Base-by-base conservation (phyloP, 106 monocot species). In the Narthecium ossifragum region DNA sequence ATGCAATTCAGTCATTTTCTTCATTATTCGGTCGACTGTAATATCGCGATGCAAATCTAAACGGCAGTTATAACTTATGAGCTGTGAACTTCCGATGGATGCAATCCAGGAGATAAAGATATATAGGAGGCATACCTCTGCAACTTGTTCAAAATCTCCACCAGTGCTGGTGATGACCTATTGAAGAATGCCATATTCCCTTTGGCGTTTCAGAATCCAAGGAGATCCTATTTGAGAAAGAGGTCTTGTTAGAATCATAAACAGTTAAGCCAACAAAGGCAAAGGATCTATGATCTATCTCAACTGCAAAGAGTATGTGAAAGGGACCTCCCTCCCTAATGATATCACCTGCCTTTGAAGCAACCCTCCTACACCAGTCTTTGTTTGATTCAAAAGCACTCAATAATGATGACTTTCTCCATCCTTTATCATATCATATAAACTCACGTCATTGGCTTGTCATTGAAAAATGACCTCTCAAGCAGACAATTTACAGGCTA, bases 81-180 rank as follows among this genome's bases (percentile, higher is more conserved):
- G n/a, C n/a, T n/a, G n/a, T n/a, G n/a, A n/a, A n/a, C n/a, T n/a
- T n/a, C n/a, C n/a, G n/a, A n/a, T n/a, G 1, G 20, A 49, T 49
- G 23, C 49, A 49, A 22, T 22, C 9, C 18, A 49, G 21, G 21
- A 46, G 3, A 17, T 8, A 17, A 3, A 10, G 17, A 46, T 2
- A 17, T n/a, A 15, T 10, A 18, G n/a, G 12, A 54, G 30, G 25
- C 46, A 18, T 53, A 76, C 76, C 64, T 70, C 51, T 60, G 53
- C 18, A 73, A 54, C 37, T 71, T 81, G 70, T 39, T 63, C 25
- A 86, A 68, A 51, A 81, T 66, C 45, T 74, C 74, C 28, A 78
- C 50, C 18, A 86, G 40, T 55, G 74, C 78, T 22, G 74, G 81
- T 13, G 85, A 86, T 46, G 61, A 56, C 12, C 45, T 61, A 18